These are phyloP conservation scores for Neonectria coccinea DNA, from an alignment of 2,329 filamentous ascomycete genomes.

Conservation along the genomic window DNA sequence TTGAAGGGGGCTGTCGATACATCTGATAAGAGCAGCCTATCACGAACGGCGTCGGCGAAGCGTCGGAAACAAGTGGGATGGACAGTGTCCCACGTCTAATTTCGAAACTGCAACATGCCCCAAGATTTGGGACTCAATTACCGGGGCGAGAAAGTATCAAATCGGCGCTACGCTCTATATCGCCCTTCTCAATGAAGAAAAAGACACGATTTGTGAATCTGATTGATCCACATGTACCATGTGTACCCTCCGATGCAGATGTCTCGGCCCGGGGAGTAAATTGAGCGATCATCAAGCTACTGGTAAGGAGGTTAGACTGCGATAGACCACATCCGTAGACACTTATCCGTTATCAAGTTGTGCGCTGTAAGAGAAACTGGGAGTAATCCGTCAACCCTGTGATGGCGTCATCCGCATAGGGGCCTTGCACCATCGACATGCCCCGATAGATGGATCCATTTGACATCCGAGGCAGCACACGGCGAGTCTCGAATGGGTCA, in stretches of 20 bases:
- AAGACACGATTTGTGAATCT: no score
- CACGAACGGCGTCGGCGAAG: neutral
- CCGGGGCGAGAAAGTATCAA: neutral
- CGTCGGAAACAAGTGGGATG: neutral
- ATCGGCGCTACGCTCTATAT: neutral
- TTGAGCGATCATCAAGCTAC: neutral
- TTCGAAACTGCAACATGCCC: neutral
- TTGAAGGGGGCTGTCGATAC: neutral
- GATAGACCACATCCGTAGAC: neutral
- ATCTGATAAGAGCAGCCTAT: neutral
- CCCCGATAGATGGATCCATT: conserved; percentile 9
- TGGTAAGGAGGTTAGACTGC: neutral
- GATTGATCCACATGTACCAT: neutral
- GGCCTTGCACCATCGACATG: conserved; percentile 41
- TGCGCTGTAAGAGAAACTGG: neutral
- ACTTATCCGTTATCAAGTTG: neutral
- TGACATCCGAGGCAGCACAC: conserved; percentile 7
- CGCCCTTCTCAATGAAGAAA: neutral
- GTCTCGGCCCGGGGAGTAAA: neutral
- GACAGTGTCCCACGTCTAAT: neutral
- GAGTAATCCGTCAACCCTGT: conserved; percentile 9
- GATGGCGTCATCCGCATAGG: conserved; percentile 42
- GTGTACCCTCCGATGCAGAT: neutral
- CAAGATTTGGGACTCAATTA: neutral
- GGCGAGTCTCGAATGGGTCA: neutral